These are phyloP conservation scores for Chalciporus chontae DNA, from an alignment of 768 basidiomycete species.

Conservation along the genomic window DNA sequence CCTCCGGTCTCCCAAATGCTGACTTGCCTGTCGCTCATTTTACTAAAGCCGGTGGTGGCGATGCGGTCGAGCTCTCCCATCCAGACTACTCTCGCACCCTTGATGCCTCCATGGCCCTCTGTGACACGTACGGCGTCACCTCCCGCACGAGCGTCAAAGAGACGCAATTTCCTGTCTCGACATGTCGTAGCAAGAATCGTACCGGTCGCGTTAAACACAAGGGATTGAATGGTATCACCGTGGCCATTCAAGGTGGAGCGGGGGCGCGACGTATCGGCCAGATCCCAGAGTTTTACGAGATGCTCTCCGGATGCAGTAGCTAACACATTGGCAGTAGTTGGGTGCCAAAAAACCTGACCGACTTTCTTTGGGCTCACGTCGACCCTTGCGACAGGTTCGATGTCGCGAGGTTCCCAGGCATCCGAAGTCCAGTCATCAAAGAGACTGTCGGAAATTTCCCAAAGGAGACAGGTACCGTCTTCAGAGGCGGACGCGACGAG, in stretches of 20 bases:
- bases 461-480: constrained; percentile 90
- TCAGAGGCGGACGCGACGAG: constrained; percentile 91
- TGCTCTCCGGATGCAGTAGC: constrained; percentile 83
- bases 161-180: constrained; percentile 85
- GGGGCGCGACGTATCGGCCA: constrained; percentile 67
- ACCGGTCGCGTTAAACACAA: constrained; percentile 81
- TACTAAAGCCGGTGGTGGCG: constrained; percentile 95
- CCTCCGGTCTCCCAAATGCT: constrained; percentile 85
- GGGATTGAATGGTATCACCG: constrained; percentile 81
- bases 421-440: constrained; percentile 89
- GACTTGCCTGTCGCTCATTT: constrained; percentile 93
- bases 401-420: constrained; percentile 75
- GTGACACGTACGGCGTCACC: constrained; percentile 75
- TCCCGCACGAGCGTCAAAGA: constrained; percentile 88
- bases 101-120: constrained; percentile 92
- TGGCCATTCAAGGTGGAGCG: constrained; percentile 67
- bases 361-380: constrained; percentile 83
- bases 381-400: constrained; percentile 81
- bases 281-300: constrained; percentile 88
- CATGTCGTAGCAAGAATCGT: constrained; percentile 84
- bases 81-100: constrained; percentile 86
- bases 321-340: constrained; percentile 82
- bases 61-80: constrained; percentile 87
- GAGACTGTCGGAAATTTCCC: constrained; percentile 64
- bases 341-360: constrained; percentile 93